Evolutionary conservation across 2,329 filamentous ascomycete species (phyloP).

Genomic region (Fonsecaea multimorphosa): DNA sequence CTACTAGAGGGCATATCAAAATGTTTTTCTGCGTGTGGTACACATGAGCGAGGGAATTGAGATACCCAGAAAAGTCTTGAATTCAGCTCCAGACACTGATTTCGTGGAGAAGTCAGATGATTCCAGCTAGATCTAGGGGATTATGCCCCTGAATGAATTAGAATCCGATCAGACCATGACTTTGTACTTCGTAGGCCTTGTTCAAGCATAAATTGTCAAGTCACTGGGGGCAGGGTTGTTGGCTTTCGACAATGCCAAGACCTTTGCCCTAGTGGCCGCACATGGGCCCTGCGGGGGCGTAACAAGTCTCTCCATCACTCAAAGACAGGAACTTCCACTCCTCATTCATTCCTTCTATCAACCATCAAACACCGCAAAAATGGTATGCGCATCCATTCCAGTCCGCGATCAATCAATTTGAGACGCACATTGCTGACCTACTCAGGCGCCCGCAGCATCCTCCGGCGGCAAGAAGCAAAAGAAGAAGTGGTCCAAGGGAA

Average conservation of each 20-base stretch:
- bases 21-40: slow-evolving; percentile 20
- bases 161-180: not conserved
- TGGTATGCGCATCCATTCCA: slow-evolving; percentile 26
- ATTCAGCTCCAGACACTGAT: not conserved
- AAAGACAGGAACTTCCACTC: slow-evolving; percentile 20
- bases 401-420: not conserved
- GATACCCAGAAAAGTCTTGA: slow-evolving; percentile 35
- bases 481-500: slow-evolving; percentile 65
- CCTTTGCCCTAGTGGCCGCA: slow-evolving; percentile 28
- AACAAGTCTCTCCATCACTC: slow-evolving; percentile 7
- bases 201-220: not conserved
- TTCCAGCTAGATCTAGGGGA: slow-evolving; percentile 1
- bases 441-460: slow-evolving; percentile 55
- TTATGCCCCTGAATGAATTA: not conserved
- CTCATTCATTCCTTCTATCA: slow-evolving; percentile 23
- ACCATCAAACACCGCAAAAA: slow-evolving; percentile 29
- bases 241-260: slow-evolving; percentile 19
- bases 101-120: not conserved
- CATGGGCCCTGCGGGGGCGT: slow-evolving; percentile 20
- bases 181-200: not conserved
- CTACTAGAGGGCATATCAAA: slow-evolving; percentile 69
- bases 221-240: not conserved
- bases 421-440: slow-evolving; percentile 16
- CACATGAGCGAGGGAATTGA: slow-evolving; percentile 32
- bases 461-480: slow-evolving; percentile 59